These are phyloP conservation scores for Aspergillus fijiensis DNA, from an alignment of 2,329 filamentous ascomycete species.

Conservation along the genomic window DNA sequence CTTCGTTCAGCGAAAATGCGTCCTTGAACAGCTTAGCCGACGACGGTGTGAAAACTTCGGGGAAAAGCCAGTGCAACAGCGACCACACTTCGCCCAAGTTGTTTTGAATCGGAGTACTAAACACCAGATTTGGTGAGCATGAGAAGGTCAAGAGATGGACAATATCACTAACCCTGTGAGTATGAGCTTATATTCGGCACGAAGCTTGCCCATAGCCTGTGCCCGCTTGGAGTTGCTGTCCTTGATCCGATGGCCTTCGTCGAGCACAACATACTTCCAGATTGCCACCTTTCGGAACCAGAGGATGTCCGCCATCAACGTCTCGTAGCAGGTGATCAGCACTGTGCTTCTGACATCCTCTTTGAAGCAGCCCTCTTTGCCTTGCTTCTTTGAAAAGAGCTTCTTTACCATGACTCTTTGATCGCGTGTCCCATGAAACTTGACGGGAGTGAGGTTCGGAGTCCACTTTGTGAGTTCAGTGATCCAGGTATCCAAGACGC, in stretches of 20 bases:
- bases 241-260: constrained; percentile 56
- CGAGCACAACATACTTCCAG: constrained; percentile 55
- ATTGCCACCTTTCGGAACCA: constrained; percentile 54
- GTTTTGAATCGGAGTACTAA: constrained; percentile 57
- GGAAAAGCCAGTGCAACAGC: constrained; percentile 58
- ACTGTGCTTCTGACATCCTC: constrained; percentile 20
- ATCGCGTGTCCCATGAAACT: constrained; percentile 49
- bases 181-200: constrained; percentile 51
- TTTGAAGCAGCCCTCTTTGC: background rate
- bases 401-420: constrained; percentile 37
- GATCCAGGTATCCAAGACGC: constrained; percentile 52
- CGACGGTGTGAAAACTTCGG: constrained; percentile 55
- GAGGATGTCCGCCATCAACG: constrained; percentile 44
- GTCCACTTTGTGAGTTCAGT: constrained; percentile 51
- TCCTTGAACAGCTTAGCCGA: constrained; percentile 54
- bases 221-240: constrained; percentile 50
- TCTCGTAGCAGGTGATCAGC: constrained; percentile 54
- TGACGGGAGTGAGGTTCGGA: constrained; percentile 43
- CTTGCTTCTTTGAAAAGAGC: constrained; percentile 8
- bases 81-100: constrained; percentile 60
- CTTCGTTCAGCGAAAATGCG: constrained; percentile 57
- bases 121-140: background rate
- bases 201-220: constrained; percentile 43
- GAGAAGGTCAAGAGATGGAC: background rate
- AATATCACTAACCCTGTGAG: constrained; percentile 43